Percentiles rank a stretch among this genome's conserved stretches.
phyloP scores from a whole-genome alignment of 345 rosid species.

The Draba incana region DNA sequence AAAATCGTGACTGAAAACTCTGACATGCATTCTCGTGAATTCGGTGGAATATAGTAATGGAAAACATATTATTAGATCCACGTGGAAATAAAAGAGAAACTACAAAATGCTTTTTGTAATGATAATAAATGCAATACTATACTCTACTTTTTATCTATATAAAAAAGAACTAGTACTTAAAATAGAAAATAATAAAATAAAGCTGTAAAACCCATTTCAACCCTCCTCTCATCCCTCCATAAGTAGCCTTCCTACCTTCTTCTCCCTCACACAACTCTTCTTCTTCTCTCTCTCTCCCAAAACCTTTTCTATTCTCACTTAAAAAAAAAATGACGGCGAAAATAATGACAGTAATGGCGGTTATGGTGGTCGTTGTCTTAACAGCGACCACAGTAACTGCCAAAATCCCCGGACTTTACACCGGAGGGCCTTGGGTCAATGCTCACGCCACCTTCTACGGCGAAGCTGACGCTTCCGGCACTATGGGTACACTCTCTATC shows the following conservation, averaged over 20 bases:
- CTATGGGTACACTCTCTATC: conserved; percentile 62
- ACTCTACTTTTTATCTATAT: too few species aligned
- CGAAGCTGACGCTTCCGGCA: conserved; percentile 79
- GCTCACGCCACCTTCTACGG: conserved; percentile 97
- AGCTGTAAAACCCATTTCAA: conserved; percentile 32
- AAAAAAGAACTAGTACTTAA: background rate
- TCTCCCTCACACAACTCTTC: conserved; percentile 29
- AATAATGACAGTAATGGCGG: conserved; percentile 6
- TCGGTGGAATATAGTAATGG: conserved; percentile 36
- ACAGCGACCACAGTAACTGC: conserved; percentile 42
- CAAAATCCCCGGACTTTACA: conserved; percentile 67
- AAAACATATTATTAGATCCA: conserved; percentile 23
- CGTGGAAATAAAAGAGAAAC: background rate
- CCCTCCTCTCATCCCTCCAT: conserved; percentile 29
- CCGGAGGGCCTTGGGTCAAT: conserved; percentile 62
- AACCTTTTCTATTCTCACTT: background rate
- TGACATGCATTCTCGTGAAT: conserved; percentile 16
- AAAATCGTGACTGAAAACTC: background rate
- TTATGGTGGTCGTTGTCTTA: conserved; percentile 32
- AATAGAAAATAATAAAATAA: background rate
- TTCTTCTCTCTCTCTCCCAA: conserved; percentile 22
- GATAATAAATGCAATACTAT: background rate
- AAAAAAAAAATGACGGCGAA: conserved; percentile 38
- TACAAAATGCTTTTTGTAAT: background rate
- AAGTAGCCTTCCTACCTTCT: conserved; percentile 31